A percentile compares a stretch with the other conserved stretches of the same genome.
Conservation (phyloP, 2,329 filamentous ascomycete species). For the Ceratocystis colombiana region DNA sequence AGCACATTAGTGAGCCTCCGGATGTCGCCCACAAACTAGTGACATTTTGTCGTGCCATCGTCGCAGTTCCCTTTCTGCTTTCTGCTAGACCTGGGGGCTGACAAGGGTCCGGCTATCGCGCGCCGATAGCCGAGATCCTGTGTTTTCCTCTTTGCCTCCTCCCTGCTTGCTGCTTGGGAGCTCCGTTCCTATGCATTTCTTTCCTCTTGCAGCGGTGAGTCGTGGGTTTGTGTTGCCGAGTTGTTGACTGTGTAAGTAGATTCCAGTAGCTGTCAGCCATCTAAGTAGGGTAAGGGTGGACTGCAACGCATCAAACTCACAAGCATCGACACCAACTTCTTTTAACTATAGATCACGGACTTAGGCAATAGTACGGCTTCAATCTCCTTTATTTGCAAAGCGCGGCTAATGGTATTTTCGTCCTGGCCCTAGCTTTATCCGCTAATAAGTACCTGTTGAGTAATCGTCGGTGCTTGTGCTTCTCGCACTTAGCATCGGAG, state of each 20-base stretch:
- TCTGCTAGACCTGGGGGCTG: not conserved
- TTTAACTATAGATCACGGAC: too few species aligned
- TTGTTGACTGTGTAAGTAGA: too few species aligned
- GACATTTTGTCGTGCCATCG: not conserved
- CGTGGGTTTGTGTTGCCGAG: too few species aligned
- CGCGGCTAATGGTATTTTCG: too few species aligned
- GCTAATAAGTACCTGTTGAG: not conserved
- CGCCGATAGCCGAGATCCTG: not conserved
- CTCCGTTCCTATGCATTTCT: too few species aligned
- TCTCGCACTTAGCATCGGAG: not conserved
- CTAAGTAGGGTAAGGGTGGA: too few species aligned
- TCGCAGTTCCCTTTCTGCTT: not conserved
- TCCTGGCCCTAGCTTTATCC: not conserved
- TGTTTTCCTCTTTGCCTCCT: not conserved
- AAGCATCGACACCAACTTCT: too few species aligned
- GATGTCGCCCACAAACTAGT: not conserved
- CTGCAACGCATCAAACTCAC: too few species aligned
- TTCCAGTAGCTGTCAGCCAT: too few species aligned
- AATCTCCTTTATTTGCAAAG: too few species aligned
- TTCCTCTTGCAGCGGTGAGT: too few species aligned
- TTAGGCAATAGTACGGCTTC: too few species aligned
- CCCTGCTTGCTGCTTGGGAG: not conserved
- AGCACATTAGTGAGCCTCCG: not conserved
- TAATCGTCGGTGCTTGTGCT: not conserved
- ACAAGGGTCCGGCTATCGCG: not conserved